These are phyloP conservation scores for Podospora bellae-mahoneyi DNA, from an alignment of 495 filamentous ascomycete genomes.

Conservation along the genomic window DNA sequence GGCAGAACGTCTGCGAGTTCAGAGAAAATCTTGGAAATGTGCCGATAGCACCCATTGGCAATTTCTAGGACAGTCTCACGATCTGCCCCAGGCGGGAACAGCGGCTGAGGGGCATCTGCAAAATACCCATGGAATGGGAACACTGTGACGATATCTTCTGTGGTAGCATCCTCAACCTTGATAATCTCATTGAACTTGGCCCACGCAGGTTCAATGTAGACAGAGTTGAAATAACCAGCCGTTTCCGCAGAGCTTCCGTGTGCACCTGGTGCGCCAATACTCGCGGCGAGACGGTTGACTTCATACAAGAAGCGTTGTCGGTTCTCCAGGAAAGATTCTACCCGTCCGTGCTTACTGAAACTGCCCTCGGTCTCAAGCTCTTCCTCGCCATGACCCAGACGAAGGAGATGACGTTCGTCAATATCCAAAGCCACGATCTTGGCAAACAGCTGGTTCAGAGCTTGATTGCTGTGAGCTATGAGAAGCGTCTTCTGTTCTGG, in stretches of 20 bases:
- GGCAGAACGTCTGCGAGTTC: conserved; percentile 91
- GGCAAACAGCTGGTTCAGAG: conserved; percentile 96
- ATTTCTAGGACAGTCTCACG: conserved; percentile 72
- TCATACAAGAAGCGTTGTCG: conserved; percentile 73
- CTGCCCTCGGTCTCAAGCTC: conserved; percentile 81
- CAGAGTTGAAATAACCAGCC: conserved; percentile 89
- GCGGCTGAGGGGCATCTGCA: conserved; percentile 76
- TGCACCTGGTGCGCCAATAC: conserved; percentile 79
- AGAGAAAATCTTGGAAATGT: conserved; percentile 87
- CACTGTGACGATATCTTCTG: conserved; percentile 59
- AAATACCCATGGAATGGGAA: conserved; percentile 95
- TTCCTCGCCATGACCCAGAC: conserved; percentile 91
- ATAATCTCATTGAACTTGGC: conserved; percentile 69
- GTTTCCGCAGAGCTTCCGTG: conserved; percentile 96
- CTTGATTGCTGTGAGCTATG: conserved; percentile 96
- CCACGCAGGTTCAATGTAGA: conserved; percentile 88
- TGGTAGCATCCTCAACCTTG: conserved; percentile 48
- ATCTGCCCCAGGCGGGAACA: conserved; percentile 64
- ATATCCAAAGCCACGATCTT: conserved; percentile 95
- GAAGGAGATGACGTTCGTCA: conserved; percentile 88
- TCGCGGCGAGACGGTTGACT: conserved; percentile 80
- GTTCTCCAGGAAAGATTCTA: conserved; percentile 94
- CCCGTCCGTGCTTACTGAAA: conserved; percentile 92
- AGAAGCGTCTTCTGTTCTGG: conserved; percentile 87
- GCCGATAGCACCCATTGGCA: conserved; percentile 80